A percentile compares a stretch with the other conserved stretches of the same genome.
phyloP scores from a whole-genome alignment of 192 early-diverging fungal species.

The Backusella australiensis region DNA sequence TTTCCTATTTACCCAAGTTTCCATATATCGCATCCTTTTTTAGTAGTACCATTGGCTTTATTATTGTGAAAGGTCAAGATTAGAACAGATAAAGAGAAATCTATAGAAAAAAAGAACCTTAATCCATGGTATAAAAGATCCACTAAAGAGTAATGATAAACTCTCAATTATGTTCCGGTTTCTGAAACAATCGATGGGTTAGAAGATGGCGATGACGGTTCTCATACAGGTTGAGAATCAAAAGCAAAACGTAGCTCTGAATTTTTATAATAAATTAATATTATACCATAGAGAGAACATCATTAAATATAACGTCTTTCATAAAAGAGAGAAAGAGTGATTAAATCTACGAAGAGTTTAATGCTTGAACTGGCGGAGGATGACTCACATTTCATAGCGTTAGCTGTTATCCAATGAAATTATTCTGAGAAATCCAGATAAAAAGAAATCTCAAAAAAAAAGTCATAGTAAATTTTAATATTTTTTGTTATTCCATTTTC shows the following conservation, averaged over 20 bases:
- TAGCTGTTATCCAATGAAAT: not conserved
- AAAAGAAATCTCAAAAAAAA: not conserved
- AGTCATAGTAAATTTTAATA: not conserved
- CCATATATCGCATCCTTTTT: not conserved
- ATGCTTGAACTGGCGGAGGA: not conserved
- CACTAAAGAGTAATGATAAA: not conserved
- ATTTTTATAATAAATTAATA: not conserved
- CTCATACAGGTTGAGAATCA: not conserved
- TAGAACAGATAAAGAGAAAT: not conserved
- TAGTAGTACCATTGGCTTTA: not conserved
- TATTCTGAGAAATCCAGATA: not conserved
- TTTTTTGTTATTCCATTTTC: not conserved
- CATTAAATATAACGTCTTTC: not conserved
- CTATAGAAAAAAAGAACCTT: too few relatives aligned
- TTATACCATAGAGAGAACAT: not conserved
- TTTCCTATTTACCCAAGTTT: not conserved
- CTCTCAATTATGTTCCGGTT: not conserved
- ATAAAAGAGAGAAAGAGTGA: not conserved
- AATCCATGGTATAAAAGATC: too few relatives aligned
- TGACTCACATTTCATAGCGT: constrained; percentile 3
- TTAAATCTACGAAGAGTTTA: not conserved
- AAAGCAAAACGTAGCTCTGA: not conserved
- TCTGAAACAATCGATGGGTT: not conserved
- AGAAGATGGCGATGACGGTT: not conserved
- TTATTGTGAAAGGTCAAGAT: not conserved